Percentiles rank a stretch among this genome's conserved stretches.
Conservation (phyloP, 1,284 basidiomycete species). For the Malassezia dermatis region DNA sequence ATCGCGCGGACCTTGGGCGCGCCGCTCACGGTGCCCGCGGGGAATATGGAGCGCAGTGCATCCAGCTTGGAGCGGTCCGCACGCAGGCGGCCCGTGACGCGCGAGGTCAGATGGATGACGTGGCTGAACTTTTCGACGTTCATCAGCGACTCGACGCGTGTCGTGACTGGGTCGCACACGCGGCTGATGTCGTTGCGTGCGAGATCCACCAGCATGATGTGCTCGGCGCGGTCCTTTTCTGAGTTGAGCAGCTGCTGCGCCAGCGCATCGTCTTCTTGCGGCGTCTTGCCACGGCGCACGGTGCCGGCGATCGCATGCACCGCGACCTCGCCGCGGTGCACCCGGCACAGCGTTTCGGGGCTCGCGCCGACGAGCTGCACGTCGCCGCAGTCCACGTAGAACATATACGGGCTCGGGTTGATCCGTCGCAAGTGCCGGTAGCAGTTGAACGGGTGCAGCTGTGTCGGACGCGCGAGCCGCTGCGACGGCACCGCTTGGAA, state of each 20-base stretch:
- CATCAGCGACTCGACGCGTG: slow-evolving; percentile 94
- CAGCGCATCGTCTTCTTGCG: slow-evolving; percentile 72
- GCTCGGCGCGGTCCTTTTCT: slow-evolving; percentile 91
- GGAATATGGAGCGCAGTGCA: slow-evolving; percentile 97
- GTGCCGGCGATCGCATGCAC: slow-evolving; percentile 99
- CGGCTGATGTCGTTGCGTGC: slow-evolving; percentile 99
- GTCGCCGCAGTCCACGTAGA: slow-evolving; percentile 78
- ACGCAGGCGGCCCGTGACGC: slow-evolving; percentile 78
- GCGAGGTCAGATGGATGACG: slow-evolving; percentile 92
- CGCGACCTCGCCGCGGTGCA: slow-evolving; percentile 71
- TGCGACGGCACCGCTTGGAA: slow-evolving; percentile 98
- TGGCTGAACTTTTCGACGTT: slow-evolving; percentile 89
- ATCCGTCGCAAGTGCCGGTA: slow-evolving; percentile 84
- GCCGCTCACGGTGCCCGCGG: slow-evolving; percentile 96
- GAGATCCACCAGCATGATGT: slow-evolving; percentile 97
- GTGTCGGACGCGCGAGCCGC: slow-evolving; percentile 69
- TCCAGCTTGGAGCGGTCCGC: slow-evolving; percentile 82
- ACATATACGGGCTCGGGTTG: slow-evolving; percentile 99
- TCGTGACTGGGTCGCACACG: slow-evolving; percentile 86
- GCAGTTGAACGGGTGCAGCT: slow-evolving; percentile 91
- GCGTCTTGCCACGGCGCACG: slow-evolving; percentile 70
- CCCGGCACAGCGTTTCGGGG: slow-evolving; percentile 94
- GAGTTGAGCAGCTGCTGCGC: slow-evolving; percentile 66
- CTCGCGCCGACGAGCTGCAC: slow-evolving; percentile 90
- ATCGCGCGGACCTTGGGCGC: slow-evolving; percentile 99